Percentiles rank a stretch among this genome's conserved stretches.
Conservation (phyloP, 176 grass and related monocot species). For the Hordeum marinum region DNA sequence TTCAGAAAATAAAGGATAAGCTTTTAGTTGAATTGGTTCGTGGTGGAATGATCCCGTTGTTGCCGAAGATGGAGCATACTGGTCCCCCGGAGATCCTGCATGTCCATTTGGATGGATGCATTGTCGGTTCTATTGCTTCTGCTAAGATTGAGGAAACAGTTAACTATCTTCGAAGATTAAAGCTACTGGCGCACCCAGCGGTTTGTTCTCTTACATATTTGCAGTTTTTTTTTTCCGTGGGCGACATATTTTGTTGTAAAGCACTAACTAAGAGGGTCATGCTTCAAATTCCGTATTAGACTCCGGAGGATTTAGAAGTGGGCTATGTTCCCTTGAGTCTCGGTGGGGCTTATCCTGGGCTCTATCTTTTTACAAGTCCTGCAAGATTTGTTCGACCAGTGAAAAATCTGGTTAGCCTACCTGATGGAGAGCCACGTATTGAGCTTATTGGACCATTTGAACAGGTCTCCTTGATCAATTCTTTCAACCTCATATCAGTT, state of each 20-base stretch:
- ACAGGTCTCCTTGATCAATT: slow-evolving; percentile 44
- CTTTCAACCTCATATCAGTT: slow-evolving; percentile 5
- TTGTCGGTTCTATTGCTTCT: slow-evolving; percentile 75
- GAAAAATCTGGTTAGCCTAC: slow-evolving; percentile 49
- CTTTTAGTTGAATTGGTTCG: slow-evolving; percentile 61
- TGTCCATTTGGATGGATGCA: slow-evolving; percentile 90
- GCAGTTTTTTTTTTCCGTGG: neutral
- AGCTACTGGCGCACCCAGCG: slow-evolving; percentile 46
- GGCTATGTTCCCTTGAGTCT: slow-evolving; percentile 84
- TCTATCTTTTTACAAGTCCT: slow-evolving; percentile 85
- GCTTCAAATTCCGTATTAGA: slow-evolving; percentile 34
- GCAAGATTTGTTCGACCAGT: slow-evolving; percentile 84
- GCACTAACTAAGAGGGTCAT: neutral
- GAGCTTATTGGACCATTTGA: slow-evolving; percentile 99
- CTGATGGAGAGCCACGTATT: slow-evolving; percentile 48
- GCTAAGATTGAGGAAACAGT: slow-evolving; percentile 55
- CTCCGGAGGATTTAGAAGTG: slow-evolving; percentile 92
- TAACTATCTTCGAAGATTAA: slow-evolving; percentile 69
- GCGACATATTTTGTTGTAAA: neutral
- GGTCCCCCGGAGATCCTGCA: slow-evolving; percentile 79
- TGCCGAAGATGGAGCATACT: slow-evolving; percentile 68
- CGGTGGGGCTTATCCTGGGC: slow-evolving; percentile 86
- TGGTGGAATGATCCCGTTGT: slow-evolving; percentile 68
- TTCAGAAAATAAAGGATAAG: slow-evolving; percentile 54
- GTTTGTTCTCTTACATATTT: slow-evolving; percentile 23